Evolutionary conservation across 179 eudicot species (phyloP).

Genomic region (Sideroxylon spinosum): DNA sequence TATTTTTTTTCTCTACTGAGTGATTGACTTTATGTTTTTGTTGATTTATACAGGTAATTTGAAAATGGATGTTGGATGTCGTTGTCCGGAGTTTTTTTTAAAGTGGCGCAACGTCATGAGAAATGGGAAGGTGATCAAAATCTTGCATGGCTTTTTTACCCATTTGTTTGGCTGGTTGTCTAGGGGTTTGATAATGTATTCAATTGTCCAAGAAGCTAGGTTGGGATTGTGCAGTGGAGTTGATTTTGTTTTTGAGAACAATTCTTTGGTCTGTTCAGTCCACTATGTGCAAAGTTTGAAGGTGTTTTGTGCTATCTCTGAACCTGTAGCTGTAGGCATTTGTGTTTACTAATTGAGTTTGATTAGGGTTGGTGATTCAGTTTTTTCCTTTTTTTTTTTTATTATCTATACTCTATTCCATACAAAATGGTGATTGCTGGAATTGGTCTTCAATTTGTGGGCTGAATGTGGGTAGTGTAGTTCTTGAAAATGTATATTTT

Average conservation of each 20-base stretch:
- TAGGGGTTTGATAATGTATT: background rate
- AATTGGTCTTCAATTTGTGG: background rate
- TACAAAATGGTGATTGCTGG: background rate
- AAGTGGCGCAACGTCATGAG: conserved; percentile 1
- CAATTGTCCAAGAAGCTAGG: conserved; percentile 9
- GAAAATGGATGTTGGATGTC: background rate
- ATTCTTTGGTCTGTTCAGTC: conserved; percentile 11
- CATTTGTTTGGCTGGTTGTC: conserved; percentile 15
- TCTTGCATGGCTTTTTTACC: conserved; percentile 13
- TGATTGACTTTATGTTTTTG: background rate
- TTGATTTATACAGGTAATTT: conserved; percentile 13
- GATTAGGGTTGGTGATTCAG: background rate
- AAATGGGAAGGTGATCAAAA: conserved; percentile 4
- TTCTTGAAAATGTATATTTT: too few species aligned
- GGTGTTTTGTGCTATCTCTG: background rate
- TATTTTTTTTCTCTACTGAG: too few species aligned
- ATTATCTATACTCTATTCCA: background rate
- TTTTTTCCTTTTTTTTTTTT: background rate
- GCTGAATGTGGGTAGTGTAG: background rate
- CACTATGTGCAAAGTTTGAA: background rate
- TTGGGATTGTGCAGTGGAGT: conserved; percentile 2
- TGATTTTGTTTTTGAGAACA: conserved; percentile 9
- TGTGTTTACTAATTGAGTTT: background rate
- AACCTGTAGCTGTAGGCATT: background rate
- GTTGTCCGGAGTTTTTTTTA: conserved; percentile 18